These are phyloP conservation scores for Pyropia haitanensis DNA, from an alignment of 23 red algal genomes.

Conservation along the genomic window DNA sequence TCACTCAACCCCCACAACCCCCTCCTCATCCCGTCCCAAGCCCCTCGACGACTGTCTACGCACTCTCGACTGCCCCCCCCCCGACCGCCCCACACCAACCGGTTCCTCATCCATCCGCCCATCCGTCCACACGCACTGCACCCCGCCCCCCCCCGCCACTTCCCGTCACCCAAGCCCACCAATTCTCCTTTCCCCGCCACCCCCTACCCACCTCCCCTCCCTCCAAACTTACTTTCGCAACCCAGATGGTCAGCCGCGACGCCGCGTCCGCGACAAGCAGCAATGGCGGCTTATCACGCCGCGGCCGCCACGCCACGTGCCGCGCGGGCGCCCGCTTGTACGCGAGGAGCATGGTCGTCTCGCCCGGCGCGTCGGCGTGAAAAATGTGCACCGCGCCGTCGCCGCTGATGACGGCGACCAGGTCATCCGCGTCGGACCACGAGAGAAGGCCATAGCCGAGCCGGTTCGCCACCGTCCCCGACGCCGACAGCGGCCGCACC, in stretches of 20 bases:
- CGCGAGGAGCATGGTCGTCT: conserved; percentile 42
- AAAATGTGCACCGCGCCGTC: conserved; percentile 39
- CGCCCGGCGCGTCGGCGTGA: conserved; percentile 57
- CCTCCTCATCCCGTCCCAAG: no score
- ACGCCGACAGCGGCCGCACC: conserved; percentile 34
- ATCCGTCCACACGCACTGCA: no score
- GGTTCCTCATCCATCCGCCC: no score
- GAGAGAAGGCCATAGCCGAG: conserved; percentile 44
- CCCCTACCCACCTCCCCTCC: no score
- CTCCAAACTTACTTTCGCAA: conserved; percentile 2
- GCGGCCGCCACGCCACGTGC: conserved; percentile 47
- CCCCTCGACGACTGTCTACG: no score
- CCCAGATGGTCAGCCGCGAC: conserved; percentile 53
- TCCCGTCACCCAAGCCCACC: no score
- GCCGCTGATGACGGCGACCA: conserved; percentile 61
- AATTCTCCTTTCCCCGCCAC: no score
- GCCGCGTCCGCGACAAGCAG: conserved; percentile 60
- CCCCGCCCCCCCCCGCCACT: no score
- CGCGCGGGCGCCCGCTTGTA: conserved; percentile 47
- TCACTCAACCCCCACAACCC: no score
- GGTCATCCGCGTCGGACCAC: conserved; percentile 38
- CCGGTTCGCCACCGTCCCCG: conserved; percentile 21
- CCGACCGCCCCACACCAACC: no score
- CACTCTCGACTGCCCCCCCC: no score
- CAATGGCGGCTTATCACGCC: conserved; percentile 22